Percentiles rank a stretch among this genome's conserved stretches.
Conservation (phyloP, 495 filamentous ascomycete species). For the Clavariopsis aquatica region DNA sequence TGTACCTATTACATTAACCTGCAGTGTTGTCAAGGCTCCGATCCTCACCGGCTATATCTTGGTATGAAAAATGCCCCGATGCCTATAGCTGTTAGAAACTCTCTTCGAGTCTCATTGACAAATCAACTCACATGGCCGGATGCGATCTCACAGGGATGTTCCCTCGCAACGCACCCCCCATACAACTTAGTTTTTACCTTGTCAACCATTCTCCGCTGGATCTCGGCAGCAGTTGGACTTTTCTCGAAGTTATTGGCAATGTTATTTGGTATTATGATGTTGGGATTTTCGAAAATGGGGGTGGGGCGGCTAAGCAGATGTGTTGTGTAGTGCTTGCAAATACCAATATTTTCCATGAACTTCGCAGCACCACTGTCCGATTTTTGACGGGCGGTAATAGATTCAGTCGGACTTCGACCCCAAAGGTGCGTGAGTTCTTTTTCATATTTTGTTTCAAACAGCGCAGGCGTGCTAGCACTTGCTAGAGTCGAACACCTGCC, state of each 20-base stretch:
- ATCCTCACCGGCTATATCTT: not conserved
- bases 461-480: not conserved
- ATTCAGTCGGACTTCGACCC: not conserved
- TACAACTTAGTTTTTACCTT: conserved; percentile 3
- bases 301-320: conserved; percentile 4
- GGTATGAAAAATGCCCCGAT: not conserved
- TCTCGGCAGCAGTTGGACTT: not conserved
- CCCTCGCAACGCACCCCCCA: not conserved
- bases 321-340: not conserved
- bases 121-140: not conserved
- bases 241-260: conserved; percentile 9
- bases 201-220: conserved; percentile 6
- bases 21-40: not conserved
- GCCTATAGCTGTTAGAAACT: not conserved
- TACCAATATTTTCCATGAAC: not conserved
- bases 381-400: not conserved
- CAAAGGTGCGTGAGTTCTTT: not conserved
- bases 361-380: not conserved
- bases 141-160: not conserved
- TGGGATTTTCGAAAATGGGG: not conserved
- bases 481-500: not conserved
- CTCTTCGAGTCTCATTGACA: not conserved
- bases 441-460: not conserved
- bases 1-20: not conserved
- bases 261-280: not conserved